phyloP scores from a whole-genome alignment of 345 rosid species.

The Lepidium didymum region DNA sequence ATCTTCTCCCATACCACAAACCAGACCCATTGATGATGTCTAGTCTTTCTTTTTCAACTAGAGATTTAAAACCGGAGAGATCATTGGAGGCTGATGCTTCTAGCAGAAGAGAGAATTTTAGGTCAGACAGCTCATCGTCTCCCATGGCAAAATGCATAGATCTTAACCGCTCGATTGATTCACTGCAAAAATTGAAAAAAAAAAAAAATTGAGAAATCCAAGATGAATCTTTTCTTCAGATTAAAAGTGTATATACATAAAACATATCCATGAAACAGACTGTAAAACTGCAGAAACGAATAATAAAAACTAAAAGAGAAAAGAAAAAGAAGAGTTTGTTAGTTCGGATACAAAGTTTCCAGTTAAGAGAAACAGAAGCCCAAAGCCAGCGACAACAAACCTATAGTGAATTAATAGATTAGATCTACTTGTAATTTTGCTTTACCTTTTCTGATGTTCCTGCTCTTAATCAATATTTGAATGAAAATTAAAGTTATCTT shows the following conservation, averaged over 20 bases:
- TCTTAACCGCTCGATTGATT: conserved; percentile 28
- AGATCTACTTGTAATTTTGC: neutral
- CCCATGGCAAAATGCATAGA: conserved; percentile 21
- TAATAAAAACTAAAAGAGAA: neutral
- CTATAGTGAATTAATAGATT: conserved; percentile 73
- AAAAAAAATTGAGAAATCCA: conserved; percentile 6
- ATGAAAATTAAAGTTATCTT: neutral
- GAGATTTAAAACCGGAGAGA: conserved; percentile 48
- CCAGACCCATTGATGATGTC: conserved; percentile 45
- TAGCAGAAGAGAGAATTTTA: conserved; percentile 45
- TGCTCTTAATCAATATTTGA: neutral
- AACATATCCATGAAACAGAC: conserved; percentile 17
- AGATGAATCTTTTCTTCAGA: conserved; percentile 1
- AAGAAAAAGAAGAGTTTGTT: conserved; percentile 16
- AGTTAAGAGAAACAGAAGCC: too few species aligned
- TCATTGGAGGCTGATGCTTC: conserved; percentile 73
- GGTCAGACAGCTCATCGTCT: conserved; percentile 25
- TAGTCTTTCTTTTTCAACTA: conserved; percentile 45
- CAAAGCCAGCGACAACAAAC: conserved; percentile 93
- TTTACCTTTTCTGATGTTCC: neutral
- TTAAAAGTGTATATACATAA: conserved; percentile 11
- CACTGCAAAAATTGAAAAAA: conserved; percentile 30
- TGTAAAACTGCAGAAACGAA: conserved; percentile 22
- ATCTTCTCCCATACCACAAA: conserved; percentile 71
- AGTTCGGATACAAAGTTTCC: conserved; percentile 8